Evolutionary conservation across 768 basidiomycete genomes (phyloP), one percentile per base, ranked within the genome.

Genomic region (Rhodotorula kratochvilovae): DNA sequence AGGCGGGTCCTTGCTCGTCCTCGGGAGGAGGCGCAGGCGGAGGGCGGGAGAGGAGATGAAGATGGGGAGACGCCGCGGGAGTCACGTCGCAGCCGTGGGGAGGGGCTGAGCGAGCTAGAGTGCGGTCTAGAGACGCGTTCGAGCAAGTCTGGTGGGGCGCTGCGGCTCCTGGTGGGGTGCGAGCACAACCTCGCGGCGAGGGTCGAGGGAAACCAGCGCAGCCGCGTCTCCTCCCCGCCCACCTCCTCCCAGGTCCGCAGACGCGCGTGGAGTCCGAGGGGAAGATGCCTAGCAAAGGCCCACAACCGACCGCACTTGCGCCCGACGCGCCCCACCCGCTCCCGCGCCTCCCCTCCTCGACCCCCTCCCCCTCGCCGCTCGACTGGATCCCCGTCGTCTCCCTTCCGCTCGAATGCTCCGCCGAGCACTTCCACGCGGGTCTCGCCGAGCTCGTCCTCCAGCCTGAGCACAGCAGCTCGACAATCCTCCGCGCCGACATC

Each of bases 401-500:
- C 0, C 25, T 66, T 17, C 33, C 46, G 3, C 60, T 61, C 45
- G 27, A 10, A 0, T 56, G 36, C 36, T 33, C 45, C 5, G 55
- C 35, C 43, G 61, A 58, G 12, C 61, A 66, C 70, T 71, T 71
- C 43, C 21, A 48, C 29, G 13, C 19, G 0, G 56, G 39, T 3
- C 61, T 71, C n/a, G 7, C 25, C 29, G 29, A 62, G 72, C 82
- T 95, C 27, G 83, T 92, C 13, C 85, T 89, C 48, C 92, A 95
- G 78, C 94, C 94, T 12, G 94, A 97, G 78, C 91, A 91, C 79
- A 95, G 94, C 78, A 92, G 91, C 0, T 89, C 90, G 0, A 85
- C 95, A 36, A 95, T 97, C 67, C 82, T 97, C 27, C 86, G 94
- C 3, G 90, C 92, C 0, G 90, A 95, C 50, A 85, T 85, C 6